These are phyloP conservation scores for Torrubiella hemipterigena DNA, from an alignment of 2,329 filamentous ascomycete species.

Conservation along the genomic window DNA sequence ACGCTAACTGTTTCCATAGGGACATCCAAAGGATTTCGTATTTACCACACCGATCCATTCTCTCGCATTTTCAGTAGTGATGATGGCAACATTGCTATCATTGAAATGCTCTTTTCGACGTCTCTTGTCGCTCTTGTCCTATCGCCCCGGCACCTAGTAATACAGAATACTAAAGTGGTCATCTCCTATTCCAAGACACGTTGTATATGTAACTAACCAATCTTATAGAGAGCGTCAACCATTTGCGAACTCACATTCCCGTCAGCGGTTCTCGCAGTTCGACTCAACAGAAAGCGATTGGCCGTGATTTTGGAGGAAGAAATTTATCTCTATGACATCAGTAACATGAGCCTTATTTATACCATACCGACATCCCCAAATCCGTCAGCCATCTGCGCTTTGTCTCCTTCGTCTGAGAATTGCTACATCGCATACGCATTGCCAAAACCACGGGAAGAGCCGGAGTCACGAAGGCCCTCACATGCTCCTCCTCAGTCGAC, in stretches of 20 bases:
- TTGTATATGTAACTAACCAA: slow-evolving; percentile 9
- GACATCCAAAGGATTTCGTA: slow-evolving; percentile 86
- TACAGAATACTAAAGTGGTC: slow-evolving; percentile 87
- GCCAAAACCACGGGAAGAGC: slow-evolving; percentile 57
- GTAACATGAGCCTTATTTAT: slow-evolving; percentile 91
- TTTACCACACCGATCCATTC: slow-evolving; percentile 95
- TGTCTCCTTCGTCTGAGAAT: slow-evolving; percentile 89
- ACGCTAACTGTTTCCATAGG: slow-evolving; percentile 44
- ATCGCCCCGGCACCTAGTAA: slow-evolving; percentile 83
- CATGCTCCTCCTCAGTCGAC: slow-evolving; percentile 75
- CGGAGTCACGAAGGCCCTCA: slow-evolving; percentile 48
- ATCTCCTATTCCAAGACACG: slow-evolving; percentile 1
- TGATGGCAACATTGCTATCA: slow-evolving; percentile 87
- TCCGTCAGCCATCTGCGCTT: slow-evolving; percentile 76
- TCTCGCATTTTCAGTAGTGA: slow-evolving; percentile 89
- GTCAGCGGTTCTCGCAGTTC: slow-evolving; percentile 87
- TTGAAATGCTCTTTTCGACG: slow-evolving; percentile 98
- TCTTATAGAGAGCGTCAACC: slow-evolving; percentile 51
- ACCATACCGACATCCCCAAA: slow-evolving; percentile 93
- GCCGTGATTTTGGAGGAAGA: slow-evolving; percentile 91
- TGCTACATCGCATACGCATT: slow-evolving; percentile 93
- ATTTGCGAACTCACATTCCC: slow-evolving; percentile 99
- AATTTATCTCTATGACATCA: slow-evolving; percentile 97
- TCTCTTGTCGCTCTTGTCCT: slow-evolving; percentile 89
- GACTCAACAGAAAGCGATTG: slow-evolving; percentile 85